Evolutionary conservation across 495 filamentous ascomycete species (phyloP).

Genomic region (Talaromyces liani): DNA sequence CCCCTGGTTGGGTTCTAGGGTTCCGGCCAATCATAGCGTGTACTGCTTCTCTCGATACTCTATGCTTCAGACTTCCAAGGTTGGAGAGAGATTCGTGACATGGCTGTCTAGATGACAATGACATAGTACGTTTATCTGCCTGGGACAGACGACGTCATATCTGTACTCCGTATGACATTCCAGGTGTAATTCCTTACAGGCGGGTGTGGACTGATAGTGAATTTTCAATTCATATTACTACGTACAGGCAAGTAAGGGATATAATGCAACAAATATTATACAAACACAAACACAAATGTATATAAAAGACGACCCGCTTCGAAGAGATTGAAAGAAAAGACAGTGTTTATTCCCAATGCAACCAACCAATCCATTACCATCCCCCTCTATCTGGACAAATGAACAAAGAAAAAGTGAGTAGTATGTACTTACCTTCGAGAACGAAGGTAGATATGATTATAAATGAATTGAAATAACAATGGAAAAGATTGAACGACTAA

Average conservation of each 20-base stretch:
- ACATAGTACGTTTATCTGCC: not conserved
- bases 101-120: not conserved
- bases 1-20: not conserved
- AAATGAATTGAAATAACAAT: slow-evolving; percentile 2
- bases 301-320: not conserved
- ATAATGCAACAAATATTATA: slow-evolving; percentile 3
- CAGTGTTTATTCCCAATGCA: not conserved
- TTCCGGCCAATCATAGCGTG: not conserved
- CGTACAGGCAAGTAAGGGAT: not conserved
- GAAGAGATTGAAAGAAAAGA: not conserved
- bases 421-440: not conserved
- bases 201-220: not conserved
- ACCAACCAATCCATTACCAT: not conserved
- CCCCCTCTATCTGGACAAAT: not conserved
- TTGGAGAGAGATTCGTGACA: not conserved
- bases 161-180: too few relatives aligned
- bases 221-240: not conserved
- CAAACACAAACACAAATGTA: not conserved
- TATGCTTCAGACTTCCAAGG: not conserved
- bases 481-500: slow-evolving; percentile 17
- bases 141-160: not conserved
- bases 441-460: not conserved
- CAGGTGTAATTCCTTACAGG: not conserved
- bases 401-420: not conserved
- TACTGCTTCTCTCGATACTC: not conserved